phyloP scores from a whole-genome alignment of 495 filamentous ascomycete species.

The Penicillium riverlandense region DNA sequence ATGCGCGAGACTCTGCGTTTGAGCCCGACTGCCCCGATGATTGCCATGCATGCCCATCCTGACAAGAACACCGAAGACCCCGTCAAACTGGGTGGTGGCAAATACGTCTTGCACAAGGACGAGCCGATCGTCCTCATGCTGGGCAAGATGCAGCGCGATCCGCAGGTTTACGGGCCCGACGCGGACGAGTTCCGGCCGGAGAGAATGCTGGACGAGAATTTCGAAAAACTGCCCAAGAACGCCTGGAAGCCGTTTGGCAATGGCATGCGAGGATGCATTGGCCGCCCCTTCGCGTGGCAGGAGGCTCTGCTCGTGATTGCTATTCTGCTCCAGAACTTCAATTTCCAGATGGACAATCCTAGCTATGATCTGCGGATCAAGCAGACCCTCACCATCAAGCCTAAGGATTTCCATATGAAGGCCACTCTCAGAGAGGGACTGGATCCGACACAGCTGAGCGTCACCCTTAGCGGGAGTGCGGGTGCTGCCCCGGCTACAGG shows the following conservation, averaged over 20 bases:
- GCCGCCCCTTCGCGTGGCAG: constrained; percentile 62
- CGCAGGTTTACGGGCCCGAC: constrained; percentile 54
- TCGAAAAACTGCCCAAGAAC: constrained; percentile 48
- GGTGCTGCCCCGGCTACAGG: constrained; percentile 2
- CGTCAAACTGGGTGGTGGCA: constrained; percentile 45
- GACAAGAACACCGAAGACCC: constrained; percentile 46
- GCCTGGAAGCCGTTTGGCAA: constrained; percentile 60
- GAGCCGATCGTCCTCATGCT: constrained; percentile 50
- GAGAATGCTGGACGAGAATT: constrained; percentile 57
- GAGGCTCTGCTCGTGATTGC: constrained; percentile 49
- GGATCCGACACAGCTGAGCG: constrained; percentile 50
- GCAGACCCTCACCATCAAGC: constrained; percentile 71
- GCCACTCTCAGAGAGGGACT: constrained; percentile 53
- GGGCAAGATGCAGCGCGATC: constrained; percentile 58
- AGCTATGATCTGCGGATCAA: constrained; percentile 53
- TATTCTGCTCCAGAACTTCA: constrained; percentile 52
- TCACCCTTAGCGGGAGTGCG: constrained; percentile 31
- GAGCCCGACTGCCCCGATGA: constrained; percentile 49
- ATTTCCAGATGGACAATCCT: constrained; percentile 51
- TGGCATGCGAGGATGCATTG: constrained; percentile 60
- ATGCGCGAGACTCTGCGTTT: constrained; percentile 68
- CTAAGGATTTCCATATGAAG: constrained; percentile 63
- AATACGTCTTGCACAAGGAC: constrained; percentile 53
- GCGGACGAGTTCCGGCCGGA: constrained; percentile 58
- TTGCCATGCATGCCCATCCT: constrained; percentile 31